Evolutionary conservation across 208 protist species (phyloP).

Genomic region (Leishmania major): DNA sequence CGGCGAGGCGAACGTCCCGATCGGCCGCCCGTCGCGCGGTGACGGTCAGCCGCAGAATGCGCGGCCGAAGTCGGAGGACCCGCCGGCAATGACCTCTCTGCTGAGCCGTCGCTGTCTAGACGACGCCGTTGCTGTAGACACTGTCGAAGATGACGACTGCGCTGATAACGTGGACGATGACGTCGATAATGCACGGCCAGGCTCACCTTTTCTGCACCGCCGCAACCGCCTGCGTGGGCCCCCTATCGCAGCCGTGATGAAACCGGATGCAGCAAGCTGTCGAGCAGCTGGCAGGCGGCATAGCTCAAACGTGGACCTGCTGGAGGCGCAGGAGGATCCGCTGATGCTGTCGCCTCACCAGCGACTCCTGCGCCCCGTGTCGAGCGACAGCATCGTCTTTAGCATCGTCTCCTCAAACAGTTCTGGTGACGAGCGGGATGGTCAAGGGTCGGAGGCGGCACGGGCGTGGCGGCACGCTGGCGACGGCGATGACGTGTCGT

Average conservation of each 20-base stretch:
- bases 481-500: neutral
- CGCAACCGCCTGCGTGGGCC: constrained; percentile 7
- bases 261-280: neutral
- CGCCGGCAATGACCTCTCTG: neutral
- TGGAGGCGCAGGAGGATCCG: neutral
- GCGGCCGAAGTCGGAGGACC: neutral
- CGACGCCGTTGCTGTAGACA: neutral
- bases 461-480: neutral
- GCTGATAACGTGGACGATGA: neutral
- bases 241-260: constrained; percentile 12
- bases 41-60: neutral
- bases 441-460: neutral
- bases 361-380: neutral
- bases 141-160: neutral
- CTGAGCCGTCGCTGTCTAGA: neutral
- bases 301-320: neutral
- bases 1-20: neutral
- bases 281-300: neutral
- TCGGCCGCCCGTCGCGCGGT: neutral
- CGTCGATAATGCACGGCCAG: neutral
- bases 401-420: constrained; percentile 9
- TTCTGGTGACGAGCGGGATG: neutral
- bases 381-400: constrained; percentile 16
- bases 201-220: constrained; percentile 7
- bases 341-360: neutral